phyloP scores from a whole-genome alignment of 768 basidiomycete species.

The Saitozyma sp. region DNA sequence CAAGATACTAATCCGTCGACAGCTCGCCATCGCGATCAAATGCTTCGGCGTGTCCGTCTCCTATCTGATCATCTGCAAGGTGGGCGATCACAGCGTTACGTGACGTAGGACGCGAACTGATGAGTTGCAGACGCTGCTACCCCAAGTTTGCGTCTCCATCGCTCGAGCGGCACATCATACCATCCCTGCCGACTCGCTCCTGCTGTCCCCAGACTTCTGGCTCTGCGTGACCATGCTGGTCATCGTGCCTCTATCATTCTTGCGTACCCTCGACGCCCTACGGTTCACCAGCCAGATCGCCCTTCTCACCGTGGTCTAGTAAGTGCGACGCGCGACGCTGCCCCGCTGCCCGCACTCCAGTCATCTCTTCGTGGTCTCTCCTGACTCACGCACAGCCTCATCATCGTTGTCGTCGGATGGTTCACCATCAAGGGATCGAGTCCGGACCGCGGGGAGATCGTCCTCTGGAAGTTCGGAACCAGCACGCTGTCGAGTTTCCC shows the following conservation, averaged over 20 bases:
- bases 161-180: constrained; percentile 74
- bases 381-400: constrained; percentile 28
- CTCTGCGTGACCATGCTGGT: constrained; percentile 72
- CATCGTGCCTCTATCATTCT: constrained; percentile 73
- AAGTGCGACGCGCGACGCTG: constrained; percentile 11
- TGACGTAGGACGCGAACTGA: constrained; percentile 62
- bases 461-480: constrained; percentile 37
- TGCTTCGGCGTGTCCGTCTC: constrained; percentile 96
- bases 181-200: constrained; percentile 53
- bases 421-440: constrained; percentile 42
- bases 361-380: not conserved
- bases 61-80: constrained; percentile 57
- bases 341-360: not conserved
- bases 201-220: constrained; percentile 70
- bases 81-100: constrained; percentile 8
- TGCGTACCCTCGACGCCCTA: constrained; percentile 78
- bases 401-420: constrained; percentile 51
- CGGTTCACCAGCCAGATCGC: constrained; percentile 90
- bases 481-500: constrained; percentile 66
- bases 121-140: constrained; percentile 89
- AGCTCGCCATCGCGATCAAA: constrained; percentile 83
- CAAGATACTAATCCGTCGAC: not conserved
- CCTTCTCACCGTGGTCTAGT: constrained; percentile 81
- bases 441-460: constrained; percentile 43
- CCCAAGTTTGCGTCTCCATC: constrained; percentile 79